Evolutionary conservation across 345 rosid genomes (phyloP), one percentile per base, ranked within the genome.

Genomic region (Eucalyptus virginea): DNA sequence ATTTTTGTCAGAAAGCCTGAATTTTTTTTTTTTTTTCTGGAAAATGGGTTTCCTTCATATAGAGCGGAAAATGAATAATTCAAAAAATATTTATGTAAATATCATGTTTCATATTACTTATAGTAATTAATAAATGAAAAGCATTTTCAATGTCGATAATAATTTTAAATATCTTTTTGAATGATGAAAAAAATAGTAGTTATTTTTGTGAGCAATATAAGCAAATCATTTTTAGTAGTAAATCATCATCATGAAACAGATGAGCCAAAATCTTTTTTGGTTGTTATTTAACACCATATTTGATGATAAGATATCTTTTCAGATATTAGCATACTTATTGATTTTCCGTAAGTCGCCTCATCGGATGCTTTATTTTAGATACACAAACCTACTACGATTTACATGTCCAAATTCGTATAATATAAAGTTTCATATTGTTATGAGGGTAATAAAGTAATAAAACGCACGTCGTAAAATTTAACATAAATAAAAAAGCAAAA

Each of bases 391-490:
- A 72, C 2, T 10, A 0, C 4, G 45, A 11, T 37, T 69, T 34
- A 34, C 44, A 34, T 34, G 42, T 34, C 42, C 12, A 15, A 8
- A 8, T 9, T 19, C 0, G 3, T 37, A 72, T 37, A 10, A 37
- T 72, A 6, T 21, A 72, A 72, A 72, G 3, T 21, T 37, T 37
- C 15, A 10, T 4, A 37, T 52, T 9, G 2, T 3, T 19, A 34
- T 10, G 24, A 37, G 81, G 26, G 44, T 5, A 34, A 32, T 18
- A 69, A 69, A 69, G 81, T 18, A 9, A 69, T 34, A 34, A 32
- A 18, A 19, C 2, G 0, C 2, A 4, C 4, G 1, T 34, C 1
- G 1, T 21, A 9, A 34, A 19, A 34, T 72, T 9, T 19, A 19
- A 19, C 44, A 34, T 19, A 3, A 69, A 19, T 18, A 17, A 32